These are phyloP conservation scores for Fusarium hostae DNA, from an alignment of 2,329 filamentous ascomycete species.

Conservation along the genomic window DNA sequence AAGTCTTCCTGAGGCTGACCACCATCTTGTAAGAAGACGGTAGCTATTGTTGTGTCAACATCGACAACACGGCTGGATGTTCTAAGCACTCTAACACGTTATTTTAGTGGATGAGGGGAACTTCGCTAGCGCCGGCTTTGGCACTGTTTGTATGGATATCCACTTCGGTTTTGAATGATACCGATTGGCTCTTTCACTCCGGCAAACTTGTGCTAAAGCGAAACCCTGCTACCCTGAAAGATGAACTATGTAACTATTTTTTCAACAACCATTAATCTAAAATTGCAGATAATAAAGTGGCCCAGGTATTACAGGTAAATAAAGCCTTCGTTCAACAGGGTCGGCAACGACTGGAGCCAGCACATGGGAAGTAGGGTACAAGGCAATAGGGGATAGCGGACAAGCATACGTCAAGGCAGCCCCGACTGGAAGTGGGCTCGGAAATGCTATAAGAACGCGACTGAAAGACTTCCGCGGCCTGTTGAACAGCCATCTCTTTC, in stretches of 20 bases:
- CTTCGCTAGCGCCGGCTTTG: no score
- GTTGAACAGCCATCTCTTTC: fast-evolving
- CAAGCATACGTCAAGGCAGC: fast-evolving
- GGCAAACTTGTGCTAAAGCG: no score
- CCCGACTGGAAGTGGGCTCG: fast-evolving
- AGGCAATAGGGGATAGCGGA: not conserved
- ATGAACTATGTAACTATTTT: no score
- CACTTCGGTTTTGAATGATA: no score
- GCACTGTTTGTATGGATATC: no score
- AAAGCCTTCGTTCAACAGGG: not conserved
- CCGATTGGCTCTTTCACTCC: no score
- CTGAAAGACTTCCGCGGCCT: fast-evolving
- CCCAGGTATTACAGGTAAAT: fast-evolving
- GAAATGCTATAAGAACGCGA: fast-evolving
- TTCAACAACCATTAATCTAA: no score
- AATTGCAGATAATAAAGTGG: not conserved
- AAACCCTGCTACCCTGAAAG: no score
- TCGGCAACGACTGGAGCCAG: fast-evolving
- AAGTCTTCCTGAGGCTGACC: conserved; percentile 58
- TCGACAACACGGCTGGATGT: conserved; percentile 56
- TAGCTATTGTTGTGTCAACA: conserved; percentile 54
- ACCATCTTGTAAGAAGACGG: conserved; percentile 58
- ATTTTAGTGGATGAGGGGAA: no score
- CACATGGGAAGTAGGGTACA: fast-evolving
- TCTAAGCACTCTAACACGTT: conserved; percentile 42